phyloP scores from a whole-genome alignment of 1,139 yeast species.

The Sugiyamaella grinbergsii region DNA sequence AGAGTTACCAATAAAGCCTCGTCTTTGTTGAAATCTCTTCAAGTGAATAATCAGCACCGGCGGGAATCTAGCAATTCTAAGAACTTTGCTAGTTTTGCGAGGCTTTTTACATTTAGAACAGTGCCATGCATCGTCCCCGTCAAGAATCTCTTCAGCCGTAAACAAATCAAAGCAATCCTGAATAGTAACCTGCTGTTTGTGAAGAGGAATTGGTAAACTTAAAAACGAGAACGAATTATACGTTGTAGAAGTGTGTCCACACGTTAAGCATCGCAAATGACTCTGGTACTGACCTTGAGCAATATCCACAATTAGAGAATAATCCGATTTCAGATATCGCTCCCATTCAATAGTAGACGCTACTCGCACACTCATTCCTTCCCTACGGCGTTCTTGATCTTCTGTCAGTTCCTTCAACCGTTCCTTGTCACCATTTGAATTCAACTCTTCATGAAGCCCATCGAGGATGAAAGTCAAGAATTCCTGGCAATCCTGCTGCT shows the following conservation, averaged over 20 bases:
- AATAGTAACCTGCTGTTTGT: conserved; percentile 47
- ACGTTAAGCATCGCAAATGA: conserved; percentile 71
- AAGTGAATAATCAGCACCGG: conserved; percentile 70
- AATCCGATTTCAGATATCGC: conserved; percentile 78
- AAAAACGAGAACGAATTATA: conserved; percentile 79
- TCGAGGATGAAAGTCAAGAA: conserved; percentile 82
- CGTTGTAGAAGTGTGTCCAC: conserved; percentile 81
- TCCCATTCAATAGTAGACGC: conserved; percentile 98
- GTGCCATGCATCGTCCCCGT: conserved; percentile 84
- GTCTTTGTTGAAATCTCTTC: conserved; percentile 65
- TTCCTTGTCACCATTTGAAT: conserved; percentile 61
- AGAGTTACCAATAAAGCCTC: conserved; percentile 29
- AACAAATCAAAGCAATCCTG: conserved; percentile 72
- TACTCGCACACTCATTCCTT: conserved; percentile 70
- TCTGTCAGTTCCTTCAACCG: conserved; percentile 62
- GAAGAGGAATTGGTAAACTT: conserved; percentile 68
- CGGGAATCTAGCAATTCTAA: conserved; percentile 73
- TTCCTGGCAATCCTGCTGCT: conserved; percentile 95
- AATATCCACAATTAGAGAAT: conserved; percentile 79
- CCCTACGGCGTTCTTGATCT: conserved; percentile 75
- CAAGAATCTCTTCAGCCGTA: conserved; percentile 66
- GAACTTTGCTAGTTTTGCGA: conserved; percentile 66
- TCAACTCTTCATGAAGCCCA: conserved; percentile 85
- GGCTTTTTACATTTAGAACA: conserved; percentile 78
- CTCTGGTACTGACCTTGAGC: conserved; percentile 92